Evolutionary conservation across 176 grass and related monocot species (phyloP).

Genomic region (Musa itinerans): DNA sequence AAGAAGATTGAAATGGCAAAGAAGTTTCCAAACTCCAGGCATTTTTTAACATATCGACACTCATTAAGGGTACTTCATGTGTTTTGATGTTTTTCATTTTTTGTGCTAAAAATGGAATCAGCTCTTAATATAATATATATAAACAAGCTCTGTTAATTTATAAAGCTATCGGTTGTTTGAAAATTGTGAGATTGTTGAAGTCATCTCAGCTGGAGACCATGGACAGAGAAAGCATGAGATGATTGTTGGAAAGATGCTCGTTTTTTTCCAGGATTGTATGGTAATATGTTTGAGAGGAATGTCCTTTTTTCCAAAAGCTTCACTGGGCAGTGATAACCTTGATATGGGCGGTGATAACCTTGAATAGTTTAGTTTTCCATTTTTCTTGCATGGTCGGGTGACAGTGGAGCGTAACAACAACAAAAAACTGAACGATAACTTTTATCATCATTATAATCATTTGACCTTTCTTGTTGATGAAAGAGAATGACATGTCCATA

Average conservation of each 20-base stretch:
- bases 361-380: no score
- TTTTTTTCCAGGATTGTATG: background rate
- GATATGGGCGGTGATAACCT: no score
- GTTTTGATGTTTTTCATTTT: background rate
- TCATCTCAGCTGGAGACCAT: background rate
- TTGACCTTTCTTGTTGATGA: no score
- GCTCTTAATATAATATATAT: background rate
- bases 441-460: no score
- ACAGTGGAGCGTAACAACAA: no score
- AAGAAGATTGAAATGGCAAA: constrained; percentile 81
- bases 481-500: no score
- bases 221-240: background rate
- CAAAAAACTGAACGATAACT: no score
- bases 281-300: background rate
- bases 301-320: no score
- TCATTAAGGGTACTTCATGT: constrained; percentile 57
- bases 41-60: constrained; percentile 84
- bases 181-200: no score
- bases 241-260: background rate
- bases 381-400: no score
- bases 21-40: constrained; percentile 77
- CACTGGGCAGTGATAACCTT: no score
- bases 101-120: background rate
- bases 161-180: no score
- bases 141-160: background rate